A percentile compares a stretch with the other conserved stretches of the same genome.
phyloP scores from a whole-genome alignment of 2,329 filamentous ascomycete species.

The Exophiala spinifera region DNA sequence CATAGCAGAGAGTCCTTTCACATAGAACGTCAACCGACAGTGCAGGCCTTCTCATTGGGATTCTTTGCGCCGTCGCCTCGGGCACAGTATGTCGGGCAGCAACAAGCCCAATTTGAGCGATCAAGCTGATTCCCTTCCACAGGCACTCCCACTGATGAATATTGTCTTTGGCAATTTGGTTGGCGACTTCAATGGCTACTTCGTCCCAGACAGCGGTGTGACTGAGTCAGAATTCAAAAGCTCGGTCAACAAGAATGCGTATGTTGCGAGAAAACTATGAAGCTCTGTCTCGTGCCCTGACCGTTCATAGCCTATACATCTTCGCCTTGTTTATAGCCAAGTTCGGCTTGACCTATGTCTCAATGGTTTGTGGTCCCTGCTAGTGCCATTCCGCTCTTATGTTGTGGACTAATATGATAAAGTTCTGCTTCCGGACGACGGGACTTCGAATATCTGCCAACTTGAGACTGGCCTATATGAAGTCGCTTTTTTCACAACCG shows the following conservation, averaged over 20 bases:
- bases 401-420: conserved; percentile 21
- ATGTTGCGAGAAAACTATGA: background rate
- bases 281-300: background rate
- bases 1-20: conserved; percentile 29
- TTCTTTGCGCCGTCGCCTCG: conserved; percentile 24
- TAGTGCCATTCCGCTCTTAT: background rate
- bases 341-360: conserved; percentile 54
- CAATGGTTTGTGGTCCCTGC: conserved; percentile 44
- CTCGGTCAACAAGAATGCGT: conserved; percentile 48
- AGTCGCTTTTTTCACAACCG: conserved; percentile 49
- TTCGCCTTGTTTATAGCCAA: conserved; percentile 58
- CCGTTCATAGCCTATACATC: conserved; percentile 42
- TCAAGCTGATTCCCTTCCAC: background rate
- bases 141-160: conserved; percentile 49
- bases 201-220: conserved; percentile 42
- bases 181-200: conserved; percentile 57
- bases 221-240: conserved; percentile 50
- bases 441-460: conserved; percentile 51
- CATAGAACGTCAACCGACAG: conserved; percentile 25
- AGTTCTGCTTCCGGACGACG: conserved; percentile 49
- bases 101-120: background rate
- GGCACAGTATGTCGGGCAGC: conserved; percentile 19
- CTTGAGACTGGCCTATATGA: conserved; percentile 50
- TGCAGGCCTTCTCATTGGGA: conserved; percentile 19
- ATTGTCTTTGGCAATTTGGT: conserved; percentile 57